phyloP scores from a whole-genome alignment of 148 eudicot species.

The Diospyros kaki region DNA sequence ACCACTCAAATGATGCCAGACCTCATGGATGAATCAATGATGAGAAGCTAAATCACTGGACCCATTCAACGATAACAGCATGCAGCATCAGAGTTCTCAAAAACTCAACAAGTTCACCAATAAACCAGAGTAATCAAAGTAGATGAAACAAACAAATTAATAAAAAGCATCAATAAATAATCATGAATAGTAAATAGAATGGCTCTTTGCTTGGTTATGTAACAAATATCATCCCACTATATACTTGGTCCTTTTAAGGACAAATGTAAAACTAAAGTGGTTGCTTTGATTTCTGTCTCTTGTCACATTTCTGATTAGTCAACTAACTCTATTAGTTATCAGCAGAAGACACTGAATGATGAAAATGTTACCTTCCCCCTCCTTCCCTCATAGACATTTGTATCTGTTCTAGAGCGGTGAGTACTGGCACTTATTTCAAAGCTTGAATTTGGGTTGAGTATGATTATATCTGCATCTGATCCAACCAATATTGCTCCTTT shows the following conservation, averaged over 20 bases:
- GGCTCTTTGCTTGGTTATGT: neutral
- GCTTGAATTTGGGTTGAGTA: constrained; percentile 85
- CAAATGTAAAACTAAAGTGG: neutral
- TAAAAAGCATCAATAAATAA: neutral
- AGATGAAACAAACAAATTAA: neutral
- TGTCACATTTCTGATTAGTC: neutral
- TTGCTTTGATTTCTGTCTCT: neutral
- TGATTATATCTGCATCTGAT: constrained; percentile 96
- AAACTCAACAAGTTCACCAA: neutral
- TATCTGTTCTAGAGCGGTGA: constrained; percentile 77
- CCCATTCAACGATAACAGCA: neutral
- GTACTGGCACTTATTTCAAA: constrained; percentile 62
- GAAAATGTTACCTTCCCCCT: constrained; percentile 66
- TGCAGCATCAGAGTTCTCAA: neutral
- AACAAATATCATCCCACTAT: neutral
- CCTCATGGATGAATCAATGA: neutral
- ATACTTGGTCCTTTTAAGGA: neutral
- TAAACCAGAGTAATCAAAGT: constrained; percentile 4
- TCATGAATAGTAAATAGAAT: neutral
- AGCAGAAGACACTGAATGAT: neutral
- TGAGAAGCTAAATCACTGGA: neutral
- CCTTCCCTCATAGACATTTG: constrained; percentile 87
- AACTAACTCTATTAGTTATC: neutral
- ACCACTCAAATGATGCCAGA: neutral
- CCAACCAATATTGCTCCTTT: constrained; percentile 94